These are phyloP conservation scores for Diaporthe velutina DNA, from an alignment of 2,329 filamentous ascomycete genomes.

Conservation along the genomic window DNA sequence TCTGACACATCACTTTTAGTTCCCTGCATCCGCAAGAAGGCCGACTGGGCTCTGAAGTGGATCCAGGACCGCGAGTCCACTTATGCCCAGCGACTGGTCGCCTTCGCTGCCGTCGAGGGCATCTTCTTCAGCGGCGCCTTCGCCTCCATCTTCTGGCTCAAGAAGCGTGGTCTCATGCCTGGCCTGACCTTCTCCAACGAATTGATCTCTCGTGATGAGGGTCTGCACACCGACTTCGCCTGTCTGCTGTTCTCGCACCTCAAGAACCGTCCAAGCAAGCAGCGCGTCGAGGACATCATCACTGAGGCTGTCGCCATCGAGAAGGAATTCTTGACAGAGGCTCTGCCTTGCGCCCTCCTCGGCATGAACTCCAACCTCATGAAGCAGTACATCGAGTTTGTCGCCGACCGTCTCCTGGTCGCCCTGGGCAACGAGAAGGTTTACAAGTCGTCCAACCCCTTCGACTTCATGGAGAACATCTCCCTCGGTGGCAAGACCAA, in stretches of 20 bases:
- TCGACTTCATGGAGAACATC: constrained; percentile 99
- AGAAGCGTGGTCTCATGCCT: constrained; percentile 99
- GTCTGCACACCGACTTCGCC: constrained; percentile 98
- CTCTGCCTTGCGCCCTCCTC: constrained; percentile 90
- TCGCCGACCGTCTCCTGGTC: constrained; percentile 93
- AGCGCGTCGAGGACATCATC: constrained; percentile 88
- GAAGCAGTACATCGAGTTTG: constrained; percentile 99
- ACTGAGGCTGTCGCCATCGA: constrained; percentile 94
- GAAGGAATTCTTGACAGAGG: constrained; percentile 97
- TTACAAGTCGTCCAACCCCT: constrained; percentile 94
- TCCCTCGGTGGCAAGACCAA: constrained; percentile 99
- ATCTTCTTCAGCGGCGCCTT: constrained; percentile 99
- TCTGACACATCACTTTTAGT: constrained; percentile 63
- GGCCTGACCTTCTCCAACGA: constrained; percentile 99
- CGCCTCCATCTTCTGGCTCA: constrained; percentile 99
- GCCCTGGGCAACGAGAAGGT: constrained; percentile 94
- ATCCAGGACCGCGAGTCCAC: constrained; percentile 94
- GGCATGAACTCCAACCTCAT: constrained; percentile 98
- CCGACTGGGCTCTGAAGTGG: constrained; percentile 96
- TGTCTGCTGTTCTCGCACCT: constrained; percentile 98
- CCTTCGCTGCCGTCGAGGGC: constrained; percentile 97
- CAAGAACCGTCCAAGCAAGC: constrained; percentile 87
- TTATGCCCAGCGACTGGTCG: constrained; percentile 94
- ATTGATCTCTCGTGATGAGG: constrained; percentile 99
- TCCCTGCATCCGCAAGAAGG: constrained; percentile 98